These are phyloP conservation scores for Diaporthe sp. DNA, from an alignment of 2,329 filamentous ascomycete genomes.

Conservation along the genomic window DNA sequence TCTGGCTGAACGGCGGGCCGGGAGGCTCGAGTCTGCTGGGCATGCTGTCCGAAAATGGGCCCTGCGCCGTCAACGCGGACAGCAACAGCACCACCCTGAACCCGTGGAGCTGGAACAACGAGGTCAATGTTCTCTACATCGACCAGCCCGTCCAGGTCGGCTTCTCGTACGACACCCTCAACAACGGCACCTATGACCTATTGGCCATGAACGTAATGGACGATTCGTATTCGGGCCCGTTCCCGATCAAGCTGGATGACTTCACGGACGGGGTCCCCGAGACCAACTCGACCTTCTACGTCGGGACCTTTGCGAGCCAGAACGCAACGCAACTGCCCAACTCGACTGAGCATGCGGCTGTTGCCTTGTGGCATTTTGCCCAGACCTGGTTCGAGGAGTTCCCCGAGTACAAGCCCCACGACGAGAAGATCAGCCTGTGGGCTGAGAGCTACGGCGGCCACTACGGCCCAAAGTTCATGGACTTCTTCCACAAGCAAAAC, in stretches of 20 bases:
- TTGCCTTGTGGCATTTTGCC: conserved; percentile 67
- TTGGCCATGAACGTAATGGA: conserved; percentile 36
- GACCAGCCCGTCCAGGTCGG: conserved; percentile 64
- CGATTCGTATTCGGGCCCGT: conserved; percentile 45
- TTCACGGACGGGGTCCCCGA: conserved; percentile 36
- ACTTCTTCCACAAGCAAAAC: conserved; percentile 40
- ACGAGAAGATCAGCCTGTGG: conserved; percentile 54
- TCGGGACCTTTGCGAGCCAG: conserved; percentile 62
- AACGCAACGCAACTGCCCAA: conserved; percentile 58
- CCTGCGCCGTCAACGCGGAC: conserved; percentile 63
- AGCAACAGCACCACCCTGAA: conserved; percentile 65
- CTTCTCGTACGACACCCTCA: conserved; percentile 48
- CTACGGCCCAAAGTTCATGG: conserved; percentile 57
- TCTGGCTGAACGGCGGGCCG: conserved; percentile 68
- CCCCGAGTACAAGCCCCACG: conserved; percentile 59
- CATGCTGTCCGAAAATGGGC: conserved; percentile 67
- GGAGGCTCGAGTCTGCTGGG: conserved; percentile 68
- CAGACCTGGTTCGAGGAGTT: conserved; percentile 71
- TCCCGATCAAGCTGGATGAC: conserved; percentile 30
- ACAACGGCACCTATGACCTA: conserved; percentile 46
- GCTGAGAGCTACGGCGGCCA: conserved; percentile 50
- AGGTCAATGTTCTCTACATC: conserved; percentile 75
- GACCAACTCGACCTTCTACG: conserved; percentile 38
- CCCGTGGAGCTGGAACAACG: conserved; percentile 72
- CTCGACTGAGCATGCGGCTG: conserved; percentile 63